Evolutionary conservation across 179 eudicot genomes (phyloP).

Genomic region (Spinacia oleracea): DNA sequence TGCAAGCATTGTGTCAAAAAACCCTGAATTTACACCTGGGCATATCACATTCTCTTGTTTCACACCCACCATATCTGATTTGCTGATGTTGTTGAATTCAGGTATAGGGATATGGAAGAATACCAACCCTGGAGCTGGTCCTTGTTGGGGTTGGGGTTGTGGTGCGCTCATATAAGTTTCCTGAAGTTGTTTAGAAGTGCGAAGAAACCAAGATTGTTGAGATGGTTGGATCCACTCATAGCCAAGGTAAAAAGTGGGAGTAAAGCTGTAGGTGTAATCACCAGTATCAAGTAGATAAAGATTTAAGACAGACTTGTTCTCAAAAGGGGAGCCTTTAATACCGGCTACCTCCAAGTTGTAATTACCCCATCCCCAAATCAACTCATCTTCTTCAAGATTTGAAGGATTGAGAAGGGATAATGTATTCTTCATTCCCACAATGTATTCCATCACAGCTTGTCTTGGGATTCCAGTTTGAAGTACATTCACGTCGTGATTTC

Average conservation of each 20-base stretch:
- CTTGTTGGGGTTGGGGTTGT: constrained; percentile 38
- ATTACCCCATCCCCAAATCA: not conserved
- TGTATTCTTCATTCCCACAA: not conserved
- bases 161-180: constrained; percentile 43
- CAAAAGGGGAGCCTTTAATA: not conserved
- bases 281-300: constrained; percentile 7
- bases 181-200: constrained; percentile 19
- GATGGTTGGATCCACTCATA: constrained; percentile 11
- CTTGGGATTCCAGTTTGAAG: not conserved
- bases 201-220: constrained; percentile 12
- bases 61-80: constrained; percentile 56
- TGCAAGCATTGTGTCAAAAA: constrained; percentile 55
- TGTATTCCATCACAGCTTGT: constrained; percentile 8
- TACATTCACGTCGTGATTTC: not conserved
- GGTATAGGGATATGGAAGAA: constrained; percentile 74
- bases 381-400: constrained; percentile 1
- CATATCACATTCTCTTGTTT: constrained; percentile 60
- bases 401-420: not conserved
- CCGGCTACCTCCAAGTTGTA: constrained; percentile 1
- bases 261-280: not conserved
- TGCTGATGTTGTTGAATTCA: constrained; percentile 48
- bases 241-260: not conserved
- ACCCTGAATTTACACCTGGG: constrained; percentile 59
- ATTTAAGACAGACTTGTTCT: not conserved
- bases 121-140: constrained; percentile 57